Evolutionary conservation across 2,329 filamentous ascomycete genomes (phyloP).

Genomic region (Xylariaceae sp.): DNA sequence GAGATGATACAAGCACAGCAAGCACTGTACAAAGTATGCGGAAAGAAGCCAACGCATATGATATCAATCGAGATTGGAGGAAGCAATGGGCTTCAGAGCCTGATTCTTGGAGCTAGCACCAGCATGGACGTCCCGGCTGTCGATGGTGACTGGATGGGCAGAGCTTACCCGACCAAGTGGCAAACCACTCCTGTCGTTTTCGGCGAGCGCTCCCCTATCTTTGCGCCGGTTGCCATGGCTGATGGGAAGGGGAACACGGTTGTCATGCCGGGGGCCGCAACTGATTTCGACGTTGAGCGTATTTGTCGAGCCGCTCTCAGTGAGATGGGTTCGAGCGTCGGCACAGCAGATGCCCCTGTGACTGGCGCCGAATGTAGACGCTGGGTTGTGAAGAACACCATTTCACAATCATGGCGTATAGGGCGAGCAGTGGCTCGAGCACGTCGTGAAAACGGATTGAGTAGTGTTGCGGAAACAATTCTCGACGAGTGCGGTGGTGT

Average conservation of each 20-base stretch:
- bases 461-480: slow-evolving; percentile 56
- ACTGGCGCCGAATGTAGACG: slow-evolving; percentile 47
- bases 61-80: slow-evolving; percentile 67
- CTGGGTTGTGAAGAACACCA: slow-evolving; percentile 51
- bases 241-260: slow-evolving; percentile 43
- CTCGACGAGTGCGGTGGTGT: slow-evolving; percentile 56
- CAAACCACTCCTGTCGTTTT: slow-evolving; percentile 54
- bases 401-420: slow-evolving; percentile 57
- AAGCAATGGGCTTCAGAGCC: slow-evolving; percentile 58
- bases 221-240: slow-evolving; percentile 43
- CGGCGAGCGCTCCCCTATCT: slow-evolving; percentile 44
- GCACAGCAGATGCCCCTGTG: slow-evolving; percentile 47
- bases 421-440: slow-evolving; percentile 57
- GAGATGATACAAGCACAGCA: slow-evolving; percentile 51
- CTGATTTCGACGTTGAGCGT: slow-evolving; percentile 47
- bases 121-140: slow-evolving; percentile 51
- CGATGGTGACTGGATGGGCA: slow-evolving; percentile 57
- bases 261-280: slow-evolving; percentile 47
- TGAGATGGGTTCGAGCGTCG: slow-evolving; percentile 54
- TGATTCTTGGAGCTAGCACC: slow-evolving; percentile 53
- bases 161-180: slow-evolving; percentile 54
- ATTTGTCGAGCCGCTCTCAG: slow-evolving; percentile 51
- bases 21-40: slow-evolving; percentile 50
- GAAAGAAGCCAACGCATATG: slow-evolving; percentile 49
- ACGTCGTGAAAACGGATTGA: slow-evolving; percentile 47